phyloP scores from a whole-genome alignment of 2,329 filamentous ascomycete species.

The Fusarium fracticaudum region DNA sequence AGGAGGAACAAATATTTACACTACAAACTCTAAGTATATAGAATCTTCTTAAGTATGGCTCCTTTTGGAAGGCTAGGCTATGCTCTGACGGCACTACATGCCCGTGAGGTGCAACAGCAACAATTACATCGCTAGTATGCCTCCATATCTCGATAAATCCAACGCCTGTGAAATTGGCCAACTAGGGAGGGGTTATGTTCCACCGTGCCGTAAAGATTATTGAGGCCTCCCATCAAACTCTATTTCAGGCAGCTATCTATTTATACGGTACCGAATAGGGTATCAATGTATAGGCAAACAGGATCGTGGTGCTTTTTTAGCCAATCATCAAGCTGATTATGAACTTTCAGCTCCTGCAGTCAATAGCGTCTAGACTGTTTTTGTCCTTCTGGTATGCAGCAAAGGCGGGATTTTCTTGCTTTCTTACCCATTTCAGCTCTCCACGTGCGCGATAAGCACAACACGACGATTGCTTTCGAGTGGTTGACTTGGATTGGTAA shows the following conservation, averaged over 20 bases:
- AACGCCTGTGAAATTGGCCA: not conserved
- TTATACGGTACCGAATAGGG: too few species aligned
- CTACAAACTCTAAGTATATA: not conserved
- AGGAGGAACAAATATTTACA: not conserved
- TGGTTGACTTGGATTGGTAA: not conserved
- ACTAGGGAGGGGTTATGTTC: not conserved
- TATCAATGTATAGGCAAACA: not conserved
- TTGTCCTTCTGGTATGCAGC: not conserved
- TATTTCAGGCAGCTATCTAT: too few species aligned
- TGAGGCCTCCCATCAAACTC: not conserved
- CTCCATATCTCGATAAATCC: not conserved
- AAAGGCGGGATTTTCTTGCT: not conserved
- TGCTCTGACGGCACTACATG: not conserved
- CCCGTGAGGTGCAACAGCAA: not conserved
- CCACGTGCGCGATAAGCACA: accelerated
- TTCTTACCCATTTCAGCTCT: not conserved
- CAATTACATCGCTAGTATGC: too few species aligned
- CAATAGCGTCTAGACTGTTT: not conserved
- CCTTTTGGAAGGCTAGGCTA: not conserved
- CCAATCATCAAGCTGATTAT: not conserved
- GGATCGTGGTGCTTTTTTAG: not conserved
- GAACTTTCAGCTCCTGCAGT: not conserved
- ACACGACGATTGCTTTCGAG: too few species aligned
- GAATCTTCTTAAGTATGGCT: not conserved
- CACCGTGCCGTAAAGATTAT: not conserved